phyloP scores from a whole-genome alignment of 2,329 filamentous ascomycete genomes.

The Sarocladium strictum region DNA sequence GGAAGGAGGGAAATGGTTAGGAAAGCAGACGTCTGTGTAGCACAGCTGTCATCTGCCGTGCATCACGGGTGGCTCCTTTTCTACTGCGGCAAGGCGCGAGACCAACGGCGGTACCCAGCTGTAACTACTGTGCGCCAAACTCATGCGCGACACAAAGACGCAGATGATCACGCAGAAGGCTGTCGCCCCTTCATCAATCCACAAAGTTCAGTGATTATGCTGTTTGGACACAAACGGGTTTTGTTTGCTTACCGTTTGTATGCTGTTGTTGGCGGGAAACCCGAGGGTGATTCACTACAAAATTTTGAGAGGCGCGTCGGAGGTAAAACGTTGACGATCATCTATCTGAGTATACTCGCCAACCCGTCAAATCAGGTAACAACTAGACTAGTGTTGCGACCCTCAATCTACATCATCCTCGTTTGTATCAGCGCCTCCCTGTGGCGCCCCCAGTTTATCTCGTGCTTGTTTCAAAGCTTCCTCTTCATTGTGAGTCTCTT shows the following conservation, averaged over 20 bases:
- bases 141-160: too few species aligned
- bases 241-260: neutral
- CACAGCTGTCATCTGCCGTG: constrained; percentile 3
- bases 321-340: neutral
- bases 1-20: too few species aligned
- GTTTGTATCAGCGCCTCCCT: constrained; percentile 22
- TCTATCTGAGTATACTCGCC: neutral
- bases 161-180: too few species aligned
- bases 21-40: neutral
- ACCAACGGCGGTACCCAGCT: too few species aligned
- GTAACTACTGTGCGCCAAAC: too few species aligned
- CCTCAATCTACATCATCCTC: constrained; percentile 38
- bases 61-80: neutral
- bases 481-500: constrained; percentile 25
- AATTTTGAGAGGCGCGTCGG: neutral
- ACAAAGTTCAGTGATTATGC: too few species aligned
- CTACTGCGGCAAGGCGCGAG: neutral
- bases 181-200: too few species aligned
- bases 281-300: neutral
- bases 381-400: neutral
- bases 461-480: constrained; percentile 32
- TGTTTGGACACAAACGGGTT: neutral
- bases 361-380: neutral
- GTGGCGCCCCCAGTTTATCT: constrained; percentile 26
- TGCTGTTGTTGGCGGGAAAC: neutral